These are phyloP conservation scores for Telopea speciosissima DNA, from an alignment of 177 flowering plant genomes.

Conservation along the genomic window DNA sequence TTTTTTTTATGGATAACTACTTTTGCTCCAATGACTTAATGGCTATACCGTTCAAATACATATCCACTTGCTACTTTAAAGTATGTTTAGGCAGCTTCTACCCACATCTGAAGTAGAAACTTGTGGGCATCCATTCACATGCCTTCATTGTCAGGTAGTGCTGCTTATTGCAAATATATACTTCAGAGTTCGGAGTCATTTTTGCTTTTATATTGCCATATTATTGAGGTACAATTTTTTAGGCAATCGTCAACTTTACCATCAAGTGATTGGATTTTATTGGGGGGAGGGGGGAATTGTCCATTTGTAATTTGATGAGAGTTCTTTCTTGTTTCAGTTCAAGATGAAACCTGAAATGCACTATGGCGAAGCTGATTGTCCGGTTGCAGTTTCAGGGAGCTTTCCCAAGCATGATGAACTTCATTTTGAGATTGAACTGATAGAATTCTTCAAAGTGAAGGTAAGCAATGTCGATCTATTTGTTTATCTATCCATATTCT, in stretches of 20 bases:
- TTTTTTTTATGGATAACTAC: no score
- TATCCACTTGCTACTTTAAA: no score
- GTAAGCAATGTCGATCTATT: constrained; percentile 29
- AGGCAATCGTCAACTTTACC: background rate
- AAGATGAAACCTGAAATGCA: constrained; percentile 94
- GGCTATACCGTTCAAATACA: background rate
- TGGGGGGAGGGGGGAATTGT: background rate
- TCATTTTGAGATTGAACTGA: constrained; percentile 93
- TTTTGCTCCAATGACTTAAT: no score
- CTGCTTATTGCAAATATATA: background rate
- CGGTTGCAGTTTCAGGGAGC: constrained; percentile 51
- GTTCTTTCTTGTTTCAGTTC: constrained; percentile 44
- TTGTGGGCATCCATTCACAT: background rate
- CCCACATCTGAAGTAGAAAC: background rate
- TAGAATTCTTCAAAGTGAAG: constrained; percentile 85
- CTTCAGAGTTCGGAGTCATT: background rate
- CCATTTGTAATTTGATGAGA: background rate
- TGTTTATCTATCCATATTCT: background rate
- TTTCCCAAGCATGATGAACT: constrained; percentile 91
- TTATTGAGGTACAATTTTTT: background rate
- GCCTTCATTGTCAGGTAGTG: background rate
- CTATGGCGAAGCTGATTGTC: constrained; percentile 90
- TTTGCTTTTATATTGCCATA: no score
- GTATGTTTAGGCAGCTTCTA: background rate
- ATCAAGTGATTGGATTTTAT: background rate